A percentile compares a stretch with the other conserved stretches of the same genome.
Evolutionary conservation across 805 yeast species (phyloP).

Genomic region (Zygosaccharomyces siamensis): DNA sequence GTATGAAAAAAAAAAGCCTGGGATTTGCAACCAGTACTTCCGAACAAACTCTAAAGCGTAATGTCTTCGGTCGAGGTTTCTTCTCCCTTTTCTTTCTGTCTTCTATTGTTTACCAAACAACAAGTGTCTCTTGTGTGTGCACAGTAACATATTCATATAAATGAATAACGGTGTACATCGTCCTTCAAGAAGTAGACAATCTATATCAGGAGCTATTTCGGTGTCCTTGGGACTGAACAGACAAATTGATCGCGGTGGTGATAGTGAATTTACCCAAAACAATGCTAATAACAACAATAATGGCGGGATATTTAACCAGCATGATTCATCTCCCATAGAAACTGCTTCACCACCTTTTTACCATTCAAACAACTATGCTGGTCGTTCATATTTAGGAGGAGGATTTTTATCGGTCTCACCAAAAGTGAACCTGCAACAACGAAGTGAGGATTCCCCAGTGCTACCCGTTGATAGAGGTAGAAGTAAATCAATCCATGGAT

Average conservation of each 20-base stretch:
- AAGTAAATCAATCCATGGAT: slow-evolving; percentile 24
- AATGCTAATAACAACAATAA: neutral
- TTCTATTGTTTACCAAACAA: neutral
- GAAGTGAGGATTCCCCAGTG: slow-evolving; percentile 7
- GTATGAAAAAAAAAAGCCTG: neutral
- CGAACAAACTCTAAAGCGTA: neutral
- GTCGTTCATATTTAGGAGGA: slow-evolving; percentile 29
- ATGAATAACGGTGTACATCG: slow-evolving; percentile 4
- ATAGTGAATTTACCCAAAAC: neutral
- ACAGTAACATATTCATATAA: neutral
- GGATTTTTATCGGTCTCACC: slow-evolving; percentile 26
- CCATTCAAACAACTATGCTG: slow-evolving; percentile 19
- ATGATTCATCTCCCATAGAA: neutral
- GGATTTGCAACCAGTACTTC: neutral
- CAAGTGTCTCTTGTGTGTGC: neutral
- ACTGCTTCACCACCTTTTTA: slow-evolving; percentile 7
- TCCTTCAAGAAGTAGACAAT: slow-evolving; percentile 11
- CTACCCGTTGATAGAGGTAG: slow-evolving; percentile 16
- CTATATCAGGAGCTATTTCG: slow-evolving; percentile 31
- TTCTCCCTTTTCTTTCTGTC: neutral
- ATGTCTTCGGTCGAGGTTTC: neutral
- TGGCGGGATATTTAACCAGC: neutral
- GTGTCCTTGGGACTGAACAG: slow-evolving; percentile 31
- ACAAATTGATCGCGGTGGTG: slow-evolving; percentile 6
- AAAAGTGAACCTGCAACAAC: slow-evolving; percentile 2